Evolutionary conservation across 2,329 filamentous ascomycete genomes (phyloP).

Genomic region (Cytospora mali): DNA sequence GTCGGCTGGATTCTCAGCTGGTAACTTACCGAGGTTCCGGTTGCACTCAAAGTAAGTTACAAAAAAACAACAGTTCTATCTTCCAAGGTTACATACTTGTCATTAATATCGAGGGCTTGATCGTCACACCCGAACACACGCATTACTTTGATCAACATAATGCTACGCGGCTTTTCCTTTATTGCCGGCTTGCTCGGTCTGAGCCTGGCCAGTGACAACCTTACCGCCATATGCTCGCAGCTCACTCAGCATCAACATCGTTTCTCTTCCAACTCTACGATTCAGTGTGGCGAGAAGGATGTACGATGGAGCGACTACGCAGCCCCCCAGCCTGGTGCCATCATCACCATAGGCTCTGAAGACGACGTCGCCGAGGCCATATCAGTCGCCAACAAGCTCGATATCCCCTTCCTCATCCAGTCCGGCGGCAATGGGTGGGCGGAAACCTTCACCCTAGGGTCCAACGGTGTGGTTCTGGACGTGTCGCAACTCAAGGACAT

Average conservation of each 20-base stretch:
- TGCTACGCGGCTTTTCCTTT: slow-evolving; percentile 6
- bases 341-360: slow-evolving; percentile 28
- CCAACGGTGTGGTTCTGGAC: slow-evolving; percentile 32
- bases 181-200: slow-evolving; percentile 21
- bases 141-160: slow-evolving; percentile 11
- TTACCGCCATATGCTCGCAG: background rate
- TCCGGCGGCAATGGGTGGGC: slow-evolving; percentile 34
- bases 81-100: no score
- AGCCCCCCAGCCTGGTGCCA: slow-evolving; percentile 23
- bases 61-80: no score
- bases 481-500: slow-evolving; percentile 32
- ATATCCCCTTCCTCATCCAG: slow-evolving; percentile 32
- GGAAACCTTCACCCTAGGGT: slow-evolving; percentile 29
- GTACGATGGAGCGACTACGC: slow-evolving; percentile 31
- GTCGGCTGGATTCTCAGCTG: no score
- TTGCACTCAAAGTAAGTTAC: no score
- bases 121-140: background rate
- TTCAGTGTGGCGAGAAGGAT: slow-evolving; percentile 25
- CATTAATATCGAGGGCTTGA: no score
- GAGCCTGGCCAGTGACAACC: slow-evolving; percentile 2
- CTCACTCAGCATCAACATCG: background rate
- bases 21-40: no score
- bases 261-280: slow-evolving; percentile 25
- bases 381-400: slow-evolving; percentile 24
- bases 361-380: slow-evolving; percentile 28